phyloP scores from a whole-genome alignment of 1,284 basidiomycete genomes.

The Rhodotorula sp. region DNA sequence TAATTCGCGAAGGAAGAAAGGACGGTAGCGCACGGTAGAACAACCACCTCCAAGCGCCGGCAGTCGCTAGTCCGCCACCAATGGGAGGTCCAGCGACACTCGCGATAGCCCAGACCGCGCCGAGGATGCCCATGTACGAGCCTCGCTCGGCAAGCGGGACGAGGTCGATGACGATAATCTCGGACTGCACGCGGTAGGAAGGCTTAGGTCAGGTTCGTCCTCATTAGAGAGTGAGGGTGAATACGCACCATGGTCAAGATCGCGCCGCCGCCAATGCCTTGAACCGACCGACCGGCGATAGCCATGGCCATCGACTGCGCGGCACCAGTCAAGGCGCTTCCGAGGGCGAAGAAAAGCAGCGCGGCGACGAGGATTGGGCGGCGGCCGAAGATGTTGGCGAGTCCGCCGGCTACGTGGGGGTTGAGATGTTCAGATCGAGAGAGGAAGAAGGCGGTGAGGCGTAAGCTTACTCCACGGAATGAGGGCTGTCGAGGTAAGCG shows the following conservation, averaged over 20 bases:
- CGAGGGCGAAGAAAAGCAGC: slow-evolving; percentile 48
- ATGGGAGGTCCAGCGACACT: slow-evolving; percentile 48
- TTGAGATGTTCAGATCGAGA: too few species aligned
- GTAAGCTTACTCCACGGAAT: slow-evolving; percentile 44
- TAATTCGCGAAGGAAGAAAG: slow-evolving; percentile 36
- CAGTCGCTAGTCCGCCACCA: slow-evolving; percentile 51
- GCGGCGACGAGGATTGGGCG: slow-evolving; percentile 47
- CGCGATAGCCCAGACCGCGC: slow-evolving; percentile 28
- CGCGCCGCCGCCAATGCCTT: slow-evolving; percentile 48
- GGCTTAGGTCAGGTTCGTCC: not conserved
- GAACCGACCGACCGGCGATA: slow-evolving; percentile 47
- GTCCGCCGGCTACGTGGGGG: slow-evolving; percentile 39
- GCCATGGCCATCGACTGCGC: slow-evolving; percentile 47
- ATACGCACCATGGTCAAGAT: slow-evolving; percentile 35
- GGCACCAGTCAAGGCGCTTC: slow-evolving; percentile 48
- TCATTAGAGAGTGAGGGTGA: not conserved
- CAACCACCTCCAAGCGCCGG: slow-evolving; percentile 53
- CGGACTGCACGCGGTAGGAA: not conserved
- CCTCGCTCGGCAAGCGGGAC: slow-evolving; percentile 42
- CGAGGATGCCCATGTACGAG: slow-evolving; percentile 40
- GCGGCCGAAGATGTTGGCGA: slow-evolving; percentile 42
- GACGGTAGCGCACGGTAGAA: slow-evolving; percentile 46
- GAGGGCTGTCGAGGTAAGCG: slow-evolving; percentile 43
- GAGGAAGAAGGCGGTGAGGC: too few species aligned
- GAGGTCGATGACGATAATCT: slow-evolving; percentile 41